A percentile compares a stretch with the other conserved stretches of the same genome.
phyloP scores from a whole-genome alignment of 1,139 yeast genomes.

The Blastobotrys aristatus region DNA sequence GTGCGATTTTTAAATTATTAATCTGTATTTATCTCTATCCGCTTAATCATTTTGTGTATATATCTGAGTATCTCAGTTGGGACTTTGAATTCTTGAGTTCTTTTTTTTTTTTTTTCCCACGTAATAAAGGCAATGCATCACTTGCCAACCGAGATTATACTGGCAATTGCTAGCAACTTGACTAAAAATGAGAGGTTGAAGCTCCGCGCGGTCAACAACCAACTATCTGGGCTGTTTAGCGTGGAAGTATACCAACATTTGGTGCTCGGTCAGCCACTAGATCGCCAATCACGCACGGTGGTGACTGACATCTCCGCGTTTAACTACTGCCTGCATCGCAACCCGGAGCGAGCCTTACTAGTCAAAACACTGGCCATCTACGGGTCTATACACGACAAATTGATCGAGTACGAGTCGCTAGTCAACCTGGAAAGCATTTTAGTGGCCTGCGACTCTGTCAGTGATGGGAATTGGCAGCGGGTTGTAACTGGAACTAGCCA shows the following conservation, averaged over 20 bases:
- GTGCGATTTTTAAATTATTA: background rate
- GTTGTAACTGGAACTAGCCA: too few species aligned
- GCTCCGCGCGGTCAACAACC: slow-evolving; percentile 3
- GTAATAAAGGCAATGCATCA: too few species aligned
- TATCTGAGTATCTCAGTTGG: too few species aligned
- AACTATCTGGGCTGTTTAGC: background rate
- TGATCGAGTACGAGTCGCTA: slow-evolving; percentile 1
- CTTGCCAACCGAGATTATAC: slow-evolving; percentile 3
- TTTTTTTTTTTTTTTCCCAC: too few species aligned
- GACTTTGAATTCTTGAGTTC: too few species aligned
- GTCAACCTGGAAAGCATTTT: background rate
- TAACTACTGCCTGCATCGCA: background rate
- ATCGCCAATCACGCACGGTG: background rate
- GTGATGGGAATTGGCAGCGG: too few species aligned
- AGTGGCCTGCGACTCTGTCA: too few species aligned
- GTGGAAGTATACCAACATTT: slow-evolving; percentile 4
- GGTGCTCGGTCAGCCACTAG: background rate
- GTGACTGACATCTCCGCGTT: background rate
- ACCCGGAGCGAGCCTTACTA: background rate
- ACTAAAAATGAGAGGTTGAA: background rate
- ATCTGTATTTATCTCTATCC: too few species aligned
- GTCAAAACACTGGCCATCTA: background rate
- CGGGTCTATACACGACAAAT: background rate
- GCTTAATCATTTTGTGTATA: too few species aligned
- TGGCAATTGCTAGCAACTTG: background rate